These are phyloP conservation scores for Fragosphaeria purpurea DNA, from an alignment of 2,329 filamentous ascomycete genomes.

Conservation along the genomic window DNA sequence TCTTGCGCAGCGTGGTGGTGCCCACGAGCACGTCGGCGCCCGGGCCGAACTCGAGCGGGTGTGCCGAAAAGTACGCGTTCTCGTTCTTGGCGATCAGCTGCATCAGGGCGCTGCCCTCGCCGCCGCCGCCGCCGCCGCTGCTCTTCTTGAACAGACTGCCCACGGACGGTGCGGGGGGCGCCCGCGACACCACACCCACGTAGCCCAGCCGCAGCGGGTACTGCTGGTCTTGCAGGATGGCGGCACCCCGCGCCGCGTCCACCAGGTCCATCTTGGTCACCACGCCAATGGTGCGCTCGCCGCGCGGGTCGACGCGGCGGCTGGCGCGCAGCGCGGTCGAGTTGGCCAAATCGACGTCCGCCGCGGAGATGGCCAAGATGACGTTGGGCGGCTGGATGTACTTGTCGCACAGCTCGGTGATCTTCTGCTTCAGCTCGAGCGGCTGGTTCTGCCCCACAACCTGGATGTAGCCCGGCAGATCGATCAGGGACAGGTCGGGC, in stretches of 20 bases:
- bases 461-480: slow-evolving; percentile 95
- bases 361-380: slow-evolving; percentile 92
- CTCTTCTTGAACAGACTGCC: slow-evolving; percentile 66
- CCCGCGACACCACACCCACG: slow-evolving; percentile 84
- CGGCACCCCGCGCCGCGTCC: slow-evolving; percentile 65
- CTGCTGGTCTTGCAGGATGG: slow-evolving; percentile 77
- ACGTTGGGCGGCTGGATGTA: slow-evolving; percentile 96
- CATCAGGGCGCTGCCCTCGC: slow-evolving; percentile 39
- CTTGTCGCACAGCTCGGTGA: slow-evolving; percentile 91
- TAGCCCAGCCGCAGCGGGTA: slow-evolving; percentile 94
- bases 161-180: slow-evolving; percentile 46
- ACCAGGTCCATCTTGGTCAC: slow-evolving; percentile 99
- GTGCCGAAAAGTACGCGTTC: slow-evolving; percentile 71
- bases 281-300: slow-evolving; percentile 95
- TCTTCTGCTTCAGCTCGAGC: slow-evolving; percentile 85
- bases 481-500: slow-evolving; percentile 89
- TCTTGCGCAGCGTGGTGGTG: slow-evolving; percentile 79
- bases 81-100: slow-evolving; percentile 81
- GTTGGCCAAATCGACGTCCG: slow-evolving; percentile 94
- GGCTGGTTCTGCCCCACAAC: slow-evolving; percentile 88
- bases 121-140: slow-evolving; percentile 44
- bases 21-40: slow-evolving; percentile 67
- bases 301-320: slow-evolving; percentile 81
- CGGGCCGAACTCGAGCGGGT: slow-evolving; percentile 69
- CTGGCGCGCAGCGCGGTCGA: slow-evolving; percentile 87